These are phyloP conservation scores for Boletales sp. DNA, from an alignment of 768 basidiomycete genomes.

Conservation along the genomic window DNA sequence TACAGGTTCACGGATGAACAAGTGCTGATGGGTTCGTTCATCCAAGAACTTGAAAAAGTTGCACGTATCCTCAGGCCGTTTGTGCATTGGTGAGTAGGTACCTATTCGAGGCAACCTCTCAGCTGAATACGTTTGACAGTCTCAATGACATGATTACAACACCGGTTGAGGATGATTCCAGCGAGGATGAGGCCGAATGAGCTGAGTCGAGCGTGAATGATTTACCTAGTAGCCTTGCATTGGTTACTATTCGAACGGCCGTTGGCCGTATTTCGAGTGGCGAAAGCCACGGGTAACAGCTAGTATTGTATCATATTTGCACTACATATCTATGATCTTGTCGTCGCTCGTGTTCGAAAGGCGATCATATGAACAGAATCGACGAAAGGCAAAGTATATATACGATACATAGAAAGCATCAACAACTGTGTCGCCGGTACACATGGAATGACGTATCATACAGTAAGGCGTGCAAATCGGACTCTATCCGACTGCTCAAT, in stretches of 20 bases:
- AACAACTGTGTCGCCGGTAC: conserved; percentile 9
- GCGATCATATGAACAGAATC: too few species aligned
- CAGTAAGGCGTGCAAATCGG: neutral
- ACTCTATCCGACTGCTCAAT: conserved; percentile 4
- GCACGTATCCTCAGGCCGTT: conserved; percentile 64
- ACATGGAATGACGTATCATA: neutral
- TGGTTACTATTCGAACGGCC: too few species aligned
- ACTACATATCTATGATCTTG: too few species aligned
- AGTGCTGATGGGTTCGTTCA: conserved; percentile 63
- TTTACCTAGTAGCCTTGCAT: neutral
- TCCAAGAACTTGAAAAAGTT: conserved; percentile 53
- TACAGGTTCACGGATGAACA: conserved; percentile 71
- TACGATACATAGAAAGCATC: conserved; percentile 5
- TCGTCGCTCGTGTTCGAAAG: too few species aligned
- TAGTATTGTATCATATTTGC: too few species aligned
- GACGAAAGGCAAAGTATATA: too few species aligned
- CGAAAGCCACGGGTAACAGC: too few species aligned
- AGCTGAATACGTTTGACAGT: conserved; percentile 32
- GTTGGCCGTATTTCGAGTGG: too few species aligned
- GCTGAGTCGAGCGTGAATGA: neutral
- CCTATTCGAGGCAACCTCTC: neutral
- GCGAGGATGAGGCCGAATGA: conserved; percentile 2
- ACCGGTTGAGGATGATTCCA: conserved; percentile 26
- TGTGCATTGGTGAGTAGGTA: conserved; percentile 62
- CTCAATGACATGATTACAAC: conserved; percentile 72